phyloP scores from a whole-genome alignment of 768 basidiomycete genomes.

The Trametes punicea region DNA sequence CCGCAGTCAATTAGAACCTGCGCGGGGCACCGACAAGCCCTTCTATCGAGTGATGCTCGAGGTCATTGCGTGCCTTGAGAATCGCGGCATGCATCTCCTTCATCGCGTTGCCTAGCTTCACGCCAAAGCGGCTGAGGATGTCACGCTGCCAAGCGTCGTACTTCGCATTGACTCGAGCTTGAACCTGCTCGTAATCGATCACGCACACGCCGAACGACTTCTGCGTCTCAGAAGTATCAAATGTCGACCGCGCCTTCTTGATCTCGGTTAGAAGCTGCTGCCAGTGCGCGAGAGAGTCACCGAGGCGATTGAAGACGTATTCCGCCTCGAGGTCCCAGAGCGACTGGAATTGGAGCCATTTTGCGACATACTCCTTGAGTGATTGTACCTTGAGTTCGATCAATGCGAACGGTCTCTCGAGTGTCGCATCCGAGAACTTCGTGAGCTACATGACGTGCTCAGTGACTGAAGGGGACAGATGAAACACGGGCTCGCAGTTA shows the following conservation, averaged over 20 bases:
- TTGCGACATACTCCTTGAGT: constrained; percentile 86
- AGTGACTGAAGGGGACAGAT: constrained; percentile 4
- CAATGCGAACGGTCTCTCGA: constrained; percentile 78
- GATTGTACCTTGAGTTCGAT: constrained; percentile 88
- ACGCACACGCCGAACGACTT: constrained; percentile 91
- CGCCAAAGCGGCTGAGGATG: constrained; percentile 87
- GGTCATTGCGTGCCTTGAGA: constrained; percentile 88
- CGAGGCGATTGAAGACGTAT: constrained; percentile 92
- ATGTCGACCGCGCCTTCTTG: constrained; percentile 93
- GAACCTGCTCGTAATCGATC: constrained; percentile 97
- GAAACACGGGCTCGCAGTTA: no score
- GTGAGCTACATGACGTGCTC: constrained; percentile 51
- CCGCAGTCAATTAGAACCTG: constrained; percentile 19
- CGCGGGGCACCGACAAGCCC: constrained; percentile 66
- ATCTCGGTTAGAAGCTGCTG: constrained; percentile 95
- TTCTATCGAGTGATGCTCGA: constrained; percentile 96
- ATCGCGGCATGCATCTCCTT: constrained; percentile 96
- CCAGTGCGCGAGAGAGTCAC: constrained; percentile 92
- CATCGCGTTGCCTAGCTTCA: constrained; percentile 92
- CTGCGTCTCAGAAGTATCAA: constrained; percentile 94
- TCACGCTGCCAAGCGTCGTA: constrained; percentile 99
- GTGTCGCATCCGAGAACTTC: constrained; percentile 64
- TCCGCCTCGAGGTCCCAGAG: constrained; percentile 98
- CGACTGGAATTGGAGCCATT: constrained; percentile 99
- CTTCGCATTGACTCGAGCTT: constrained; percentile 95